phyloP scores from a whole-genome alignment of 148 eudicot genomes.

The Camellia lanceoleosa region DNA sequence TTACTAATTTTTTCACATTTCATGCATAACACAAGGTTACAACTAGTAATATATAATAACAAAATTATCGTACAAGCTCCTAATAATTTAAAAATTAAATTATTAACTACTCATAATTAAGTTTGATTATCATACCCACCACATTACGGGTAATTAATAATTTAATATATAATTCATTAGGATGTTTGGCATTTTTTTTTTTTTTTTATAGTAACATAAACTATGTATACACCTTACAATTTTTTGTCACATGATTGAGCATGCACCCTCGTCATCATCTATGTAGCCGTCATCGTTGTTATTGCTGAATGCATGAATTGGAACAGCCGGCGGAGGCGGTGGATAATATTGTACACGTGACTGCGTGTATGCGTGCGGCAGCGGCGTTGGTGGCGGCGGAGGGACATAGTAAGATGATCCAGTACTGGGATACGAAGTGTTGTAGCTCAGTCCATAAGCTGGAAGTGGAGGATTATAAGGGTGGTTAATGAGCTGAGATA shows the following conservation, averaged over 20 bases:
- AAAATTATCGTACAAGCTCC: too few species aligned
- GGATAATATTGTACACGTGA: not conserved
- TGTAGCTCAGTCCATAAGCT: constrained; percentile 42
- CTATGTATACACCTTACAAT: too few species aligned
- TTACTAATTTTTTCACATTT: too few species aligned
- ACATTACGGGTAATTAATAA: too few species aligned
- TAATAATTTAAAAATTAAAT: too few species aligned
- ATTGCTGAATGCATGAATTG: not conserved
- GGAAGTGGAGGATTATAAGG: constrained; percentile 26
- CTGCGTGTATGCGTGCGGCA: constrained; percentile 16
- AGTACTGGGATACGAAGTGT: constrained; percentile 26
- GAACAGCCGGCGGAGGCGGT: constrained; percentile 26
- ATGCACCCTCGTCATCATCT: constrained; percentile 30
- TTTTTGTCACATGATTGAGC: constrained; percentile 36
- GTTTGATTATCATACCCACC: too few species aligned
- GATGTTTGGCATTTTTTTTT: too few species aligned
- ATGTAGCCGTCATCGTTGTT: constrained; percentile 6
- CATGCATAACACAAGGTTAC: too few species aligned
- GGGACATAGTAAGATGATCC: constrained; percentile 26
- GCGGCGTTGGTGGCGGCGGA: not conserved
- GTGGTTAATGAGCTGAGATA: constrained; percentile 20
- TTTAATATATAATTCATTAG: too few species aligned
- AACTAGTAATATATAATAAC: too few species aligned
- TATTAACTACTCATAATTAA: too few species aligned
- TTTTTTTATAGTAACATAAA: too few species aligned